Evolutionary conservation across 169 alveolate genomes (phyloP).

Genomic region (Theileria luwenshuni): DNA sequence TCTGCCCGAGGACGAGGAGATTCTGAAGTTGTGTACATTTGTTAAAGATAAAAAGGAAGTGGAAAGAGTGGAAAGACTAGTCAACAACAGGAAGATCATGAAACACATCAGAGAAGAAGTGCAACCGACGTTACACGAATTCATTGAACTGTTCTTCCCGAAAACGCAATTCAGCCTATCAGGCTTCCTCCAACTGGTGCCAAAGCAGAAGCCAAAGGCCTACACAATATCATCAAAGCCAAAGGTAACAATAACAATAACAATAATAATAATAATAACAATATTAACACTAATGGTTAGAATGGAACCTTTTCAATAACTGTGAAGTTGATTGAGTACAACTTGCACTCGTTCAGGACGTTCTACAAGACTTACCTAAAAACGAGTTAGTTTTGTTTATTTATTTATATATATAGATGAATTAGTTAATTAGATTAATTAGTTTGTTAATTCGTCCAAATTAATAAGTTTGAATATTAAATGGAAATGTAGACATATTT

Average conservation of each 20-base stretch:
- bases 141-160: slow-evolving; percentile 75
- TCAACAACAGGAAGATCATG: slow-evolving; percentile 41
- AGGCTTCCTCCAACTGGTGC: slow-evolving; percentile 79
- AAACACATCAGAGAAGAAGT: slow-evolving; percentile 69
- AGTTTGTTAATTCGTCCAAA: too few relatives aligned
- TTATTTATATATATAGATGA: too few relatives aligned
- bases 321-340: slow-evolving; percentile 25
- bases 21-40: slow-evolving; percentile 70
- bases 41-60: slow-evolving; percentile 69
- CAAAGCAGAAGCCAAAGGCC: slow-evolving; percentile 74
- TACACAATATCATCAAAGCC: slow-evolving; percentile 83
- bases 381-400: background rate
- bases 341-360: slow-evolving; percentile 40
- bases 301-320: slow-evolving; percentile 3
- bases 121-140: slow-evolving; percentile 69
- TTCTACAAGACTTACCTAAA: slow-evolving; percentile 3
- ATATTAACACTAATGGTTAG: background rate
- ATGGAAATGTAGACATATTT: background rate
- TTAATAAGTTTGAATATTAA: too few relatives aligned
- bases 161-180: slow-evolving; percentile 67
- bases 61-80: slow-evolving; percentile 45
- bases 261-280: background rate
- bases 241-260: slow-evolving; percentile 23
- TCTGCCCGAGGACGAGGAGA: slow-evolving; percentile 69
- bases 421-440: too few relatives aligned